Evolutionary conservation across 2,329 filamentous ascomycete species (phyloP), one percentile per base, ranked within the genome.

Genomic region (Cytospora schulzeri): DNA sequence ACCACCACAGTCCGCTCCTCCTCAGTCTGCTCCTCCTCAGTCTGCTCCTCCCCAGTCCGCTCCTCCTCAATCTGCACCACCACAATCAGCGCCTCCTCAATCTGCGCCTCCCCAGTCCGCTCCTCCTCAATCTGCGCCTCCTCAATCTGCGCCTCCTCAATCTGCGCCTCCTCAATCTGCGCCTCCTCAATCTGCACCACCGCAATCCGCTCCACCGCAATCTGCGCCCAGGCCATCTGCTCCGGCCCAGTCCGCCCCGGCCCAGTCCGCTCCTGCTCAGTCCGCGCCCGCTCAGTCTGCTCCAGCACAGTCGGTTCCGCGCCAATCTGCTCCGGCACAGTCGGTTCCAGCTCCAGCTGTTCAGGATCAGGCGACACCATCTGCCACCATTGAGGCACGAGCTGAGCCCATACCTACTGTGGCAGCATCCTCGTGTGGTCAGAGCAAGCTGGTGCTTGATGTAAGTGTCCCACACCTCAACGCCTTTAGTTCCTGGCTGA

Each of bases 361-460:
- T 26, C 57, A 60, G 35, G 56, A 28, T n/a, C 62, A 45, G 19
- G 51, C 50, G 5, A 53, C 31, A 7, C 53, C 55, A 26, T 50
- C 55, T 4, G 53, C 65, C 8, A 61, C 54, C 28, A 33, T 65
- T 45, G 56, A 62, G n/a, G 65, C 59, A 41, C 62, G 54, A 38
- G 57, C 59, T 45, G 28, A 24, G 28, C 38, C 51, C 4, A 48
- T 51, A 28, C 28, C 41, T n/a, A 22, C 56, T 24, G 31, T 53
- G 35, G 14, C 60, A 48, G 24, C 33, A 4, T n/a, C 48, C 55
- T 51, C 53, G 6, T 70, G 69, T 48, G 65, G 59, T 53, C 45
- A 55, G 19, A 65, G 57, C 15, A 64, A 64, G 9, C 29, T 66
- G 19, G 64, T 65, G 8, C 52, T 71, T 22, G 63, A 60, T 29